Base-by-base conservation (phyloP, 495 filamentous ascomycete species). In the Evernia prunastri region DNA sequence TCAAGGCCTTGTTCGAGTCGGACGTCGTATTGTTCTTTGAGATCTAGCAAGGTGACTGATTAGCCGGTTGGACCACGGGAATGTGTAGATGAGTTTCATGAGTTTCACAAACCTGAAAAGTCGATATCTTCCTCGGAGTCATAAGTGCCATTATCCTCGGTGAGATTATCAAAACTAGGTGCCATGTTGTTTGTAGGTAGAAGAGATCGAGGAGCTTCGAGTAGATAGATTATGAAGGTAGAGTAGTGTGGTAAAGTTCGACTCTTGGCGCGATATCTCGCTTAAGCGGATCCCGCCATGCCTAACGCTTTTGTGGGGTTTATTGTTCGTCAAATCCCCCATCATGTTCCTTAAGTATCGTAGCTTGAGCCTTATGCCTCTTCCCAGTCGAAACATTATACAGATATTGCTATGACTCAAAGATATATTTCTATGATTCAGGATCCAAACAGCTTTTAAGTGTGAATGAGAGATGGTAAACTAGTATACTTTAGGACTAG, bases 1-100 rank as follows among this genome's bases (percentile, higher is more conserved):
- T 98, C 94, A 71, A 96, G 85, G 60, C 94, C 93, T 74, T 96
- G 89, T 74, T 98, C 93, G 58, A 96, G 81, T 70, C 92, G 91
- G 47, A 97, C 94, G 75, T 97, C 92, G 71, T 89, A 96, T 75
- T 95, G 89, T 72, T 90, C 91, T 71, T 85, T 82, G 66, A 98
- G 83, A 78, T 98, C 94, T 87, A 68, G 59, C 40, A 42, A 68
- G 71, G 72, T 71, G 73, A 73, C 65, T 70, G 64, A 59, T 43
- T 56, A 31, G 60, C 56, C 31, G 39, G 62, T 61, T 36, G 47
- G 61, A 36, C 62, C 18, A 9, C 27, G 40, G 37, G 43, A 18
- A 37, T n/a, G 31, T n/a, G n/a, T 66, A 69, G 72, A 61, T 68
- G 60, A 51, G 64, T 53, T 51, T 59, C 49, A 61, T 68, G 60